Base-by-base conservation (phyloP, 192 early-diverging fungal species). In the Umbelopsis sp. region DNA sequence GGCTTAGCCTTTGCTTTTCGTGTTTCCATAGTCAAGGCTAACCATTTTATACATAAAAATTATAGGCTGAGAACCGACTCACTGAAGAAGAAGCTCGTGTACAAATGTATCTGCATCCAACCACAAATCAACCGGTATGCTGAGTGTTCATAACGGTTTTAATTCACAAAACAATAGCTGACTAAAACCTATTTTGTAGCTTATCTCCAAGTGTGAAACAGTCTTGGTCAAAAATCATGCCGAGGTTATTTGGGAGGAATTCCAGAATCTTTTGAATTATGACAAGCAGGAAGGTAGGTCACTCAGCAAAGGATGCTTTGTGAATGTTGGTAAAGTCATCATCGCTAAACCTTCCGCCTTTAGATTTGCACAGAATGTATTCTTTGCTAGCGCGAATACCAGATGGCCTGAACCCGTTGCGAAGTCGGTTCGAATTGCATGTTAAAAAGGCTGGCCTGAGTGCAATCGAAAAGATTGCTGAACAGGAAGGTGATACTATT, bases 141-240 rank as follows among this genome's bases (percentile, higher is more conserved):
- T 27, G 33, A 70, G 4, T 21, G 1, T 25, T 2, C 25, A 44
- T 70, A 12, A 41, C 18, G 1, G 12, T 30, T 35, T 74, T 23
- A 0, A 46, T 73, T 12, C 4, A 65, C 15, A 67, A 10, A 30
- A 37, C 46, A n/a, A 23, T 66, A 23, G 37, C 21, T 45, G 16
- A 49, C 22, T n/a, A 13, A 37, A 20, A 16, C 10, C 33, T 21
- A n/a, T 18, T 27, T 35, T 27, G 11, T 67, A 85, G 71, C 87
- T 99, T 22, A 90, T 94, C 70, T 81, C 83, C 10, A 93, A 85
- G 18, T 93, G 94, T 74, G 95, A 97, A 73, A 86, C 78, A 13
- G 95, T 95, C 6, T 83, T 99, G 7, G 95, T 99, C 70, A 89
- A 90, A 67, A 88, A 88, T 64, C 93, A 97, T 74, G 86, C 89